phyloP scores from a whole-genome alignment of 768 basidiomycete species.

The Tremella mesenterica region DNA sequence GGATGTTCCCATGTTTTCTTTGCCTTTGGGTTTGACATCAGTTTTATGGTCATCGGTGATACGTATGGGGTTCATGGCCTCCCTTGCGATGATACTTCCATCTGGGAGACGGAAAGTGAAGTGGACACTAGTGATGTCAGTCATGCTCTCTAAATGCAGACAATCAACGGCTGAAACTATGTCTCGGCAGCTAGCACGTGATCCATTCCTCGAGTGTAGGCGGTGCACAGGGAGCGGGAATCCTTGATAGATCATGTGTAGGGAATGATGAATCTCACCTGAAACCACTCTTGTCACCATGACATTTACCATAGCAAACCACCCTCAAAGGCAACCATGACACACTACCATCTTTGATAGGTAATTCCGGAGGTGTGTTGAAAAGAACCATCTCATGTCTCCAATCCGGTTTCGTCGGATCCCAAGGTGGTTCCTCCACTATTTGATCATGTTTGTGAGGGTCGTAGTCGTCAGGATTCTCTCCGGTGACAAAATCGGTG shows the following conservation, averaged over 20 bases:
- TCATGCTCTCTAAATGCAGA: no score
- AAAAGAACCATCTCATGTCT: constrained; percentile 71
- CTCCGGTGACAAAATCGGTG: constrained; percentile 27
- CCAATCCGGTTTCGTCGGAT: constrained; percentile 39
- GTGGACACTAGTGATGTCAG: constrained; percentile 54
- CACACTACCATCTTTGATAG: constrained; percentile 77
- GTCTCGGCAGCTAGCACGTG: no score
- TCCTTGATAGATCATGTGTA: neutral
- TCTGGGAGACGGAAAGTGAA: constrained; percentile 72
- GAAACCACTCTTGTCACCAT: constrained; percentile 95
- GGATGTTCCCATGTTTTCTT: constrained; percentile 11
- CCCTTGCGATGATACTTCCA: constrained; percentile 72
- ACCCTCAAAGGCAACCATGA: constrained; percentile 80
- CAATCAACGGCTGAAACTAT: neutral
- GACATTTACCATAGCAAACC: constrained; percentile 97
- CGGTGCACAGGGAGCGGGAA: no score
- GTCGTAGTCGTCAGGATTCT: constrained; percentile 35
- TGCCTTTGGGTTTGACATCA: constrained; percentile 25
- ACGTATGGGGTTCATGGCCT: constrained; percentile 82
- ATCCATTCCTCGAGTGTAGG: no score
- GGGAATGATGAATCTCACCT: constrained; percentile 25
- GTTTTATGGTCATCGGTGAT: constrained; percentile 99
- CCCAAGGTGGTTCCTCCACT: constrained; percentile 35
- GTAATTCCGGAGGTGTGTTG: constrained; percentile 82
- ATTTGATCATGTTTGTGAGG: constrained; percentile 21